Conservation (phyloP, 805 yeast genomes). For the Metschnikowia koreensis region DNA sequence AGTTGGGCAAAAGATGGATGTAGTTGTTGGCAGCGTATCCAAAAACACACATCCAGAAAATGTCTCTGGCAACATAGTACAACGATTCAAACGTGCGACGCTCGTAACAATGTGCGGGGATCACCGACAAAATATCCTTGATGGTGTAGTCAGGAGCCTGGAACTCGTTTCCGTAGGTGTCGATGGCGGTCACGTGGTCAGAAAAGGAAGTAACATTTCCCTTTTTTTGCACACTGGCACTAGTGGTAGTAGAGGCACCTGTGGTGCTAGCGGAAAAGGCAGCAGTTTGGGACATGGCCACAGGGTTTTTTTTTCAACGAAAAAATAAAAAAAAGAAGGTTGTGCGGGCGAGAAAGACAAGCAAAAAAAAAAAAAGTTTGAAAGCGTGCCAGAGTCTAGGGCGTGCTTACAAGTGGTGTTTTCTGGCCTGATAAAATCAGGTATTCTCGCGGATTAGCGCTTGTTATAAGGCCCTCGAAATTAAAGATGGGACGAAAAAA, state of each 20-base stretch:
- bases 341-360: neutral
- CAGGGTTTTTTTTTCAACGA: too few species aligned
- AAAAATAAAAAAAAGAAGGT: neutral
- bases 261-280: slow-evolving; percentile 14
- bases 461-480: slow-evolving; percentile 1
- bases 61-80: slow-evolving; percentile 67
- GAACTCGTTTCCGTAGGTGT: slow-evolving; percentile 64
- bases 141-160: slow-evolving; percentile 74
- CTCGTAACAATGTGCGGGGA: slow-evolving; percentile 74
- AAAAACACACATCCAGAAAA: slow-evolving; percentile 45
- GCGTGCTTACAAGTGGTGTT: neutral
- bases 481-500: neutral
- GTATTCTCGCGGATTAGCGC: neutral
- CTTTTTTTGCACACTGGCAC: slow-evolving; percentile 23
- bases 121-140: slow-evolving; percentile 68
- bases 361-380: neutral
- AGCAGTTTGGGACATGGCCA: slow-evolving; percentile 17
- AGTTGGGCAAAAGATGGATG: slow-evolving; percentile 42
- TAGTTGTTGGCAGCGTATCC: slow-evolving; percentile 54
- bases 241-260: slow-evolving; percentile 6
- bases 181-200: slow-evolving; percentile 44
- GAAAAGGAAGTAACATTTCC: slow-evolving; percentile 45
- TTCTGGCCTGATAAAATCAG: neutral
- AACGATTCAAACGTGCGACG: slow-evolving; percentile 55
- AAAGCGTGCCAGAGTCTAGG: neutral